Conservation (phyloP, 2,329 filamentous ascomycete genomes). For the Neofusicoccum parvum region DNA sequence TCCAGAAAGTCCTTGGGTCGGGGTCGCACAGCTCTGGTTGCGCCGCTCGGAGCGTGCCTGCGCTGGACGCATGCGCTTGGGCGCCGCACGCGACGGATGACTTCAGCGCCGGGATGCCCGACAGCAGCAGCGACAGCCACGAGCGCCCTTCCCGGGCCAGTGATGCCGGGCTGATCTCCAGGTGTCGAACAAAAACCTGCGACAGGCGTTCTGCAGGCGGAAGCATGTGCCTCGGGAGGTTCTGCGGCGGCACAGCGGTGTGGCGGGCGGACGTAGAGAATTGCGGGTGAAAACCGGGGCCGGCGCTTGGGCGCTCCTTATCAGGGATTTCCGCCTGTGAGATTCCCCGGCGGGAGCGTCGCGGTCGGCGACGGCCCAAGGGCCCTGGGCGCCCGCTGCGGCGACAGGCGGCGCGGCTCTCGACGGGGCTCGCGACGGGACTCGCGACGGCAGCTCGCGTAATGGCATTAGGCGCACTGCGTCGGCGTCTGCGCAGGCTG, state of each 20-base stretch:
- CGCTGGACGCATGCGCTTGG: background rate
- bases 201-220: background rate
- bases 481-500: background rate
- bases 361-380: background rate
- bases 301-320: conserved; percentile 6
- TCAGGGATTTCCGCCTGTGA: background rate
- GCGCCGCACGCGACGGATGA: background rate
- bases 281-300: conserved; percentile 14
- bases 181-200: background rate
- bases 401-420: conserved; percentile 1
- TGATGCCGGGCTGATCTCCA: background rate
- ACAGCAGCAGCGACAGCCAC: background rate
- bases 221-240: background rate
- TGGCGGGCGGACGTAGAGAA: background rate
- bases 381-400: background rate
- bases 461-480: background rate
- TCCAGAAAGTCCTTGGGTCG: conserved; percentile 5
- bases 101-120: background rate
- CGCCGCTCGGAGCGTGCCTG: background rate
- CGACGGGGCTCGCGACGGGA: background rate
- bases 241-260: background rate
- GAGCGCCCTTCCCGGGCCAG: background rate
- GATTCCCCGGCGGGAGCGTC: background rate
- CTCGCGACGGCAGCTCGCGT: background rate
- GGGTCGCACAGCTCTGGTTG: conserved; percentile 2